Evolutionary conservation across 2,329 filamentous ascomycete genomes (phyloP).

Genomic region (Fusarium buharicum): DNA sequence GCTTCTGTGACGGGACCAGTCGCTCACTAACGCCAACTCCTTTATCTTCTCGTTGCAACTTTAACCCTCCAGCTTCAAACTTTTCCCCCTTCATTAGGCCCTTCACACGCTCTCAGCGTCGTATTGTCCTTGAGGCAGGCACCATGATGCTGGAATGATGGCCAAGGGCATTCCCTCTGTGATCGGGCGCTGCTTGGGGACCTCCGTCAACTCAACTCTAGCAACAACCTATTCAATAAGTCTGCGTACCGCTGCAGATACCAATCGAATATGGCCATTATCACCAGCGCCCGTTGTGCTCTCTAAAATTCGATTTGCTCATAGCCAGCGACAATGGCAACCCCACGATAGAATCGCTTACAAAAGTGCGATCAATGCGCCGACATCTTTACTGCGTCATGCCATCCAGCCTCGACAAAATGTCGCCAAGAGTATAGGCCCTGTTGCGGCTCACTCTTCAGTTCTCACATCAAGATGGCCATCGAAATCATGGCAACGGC

Average conservation of each 20-base stretch:
- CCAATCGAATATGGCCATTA: conserved; percentile 19
- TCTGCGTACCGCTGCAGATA: conserved; percentile 29
- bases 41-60: conserved; percentile 13
- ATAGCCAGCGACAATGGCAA: conserved; percentile 21
- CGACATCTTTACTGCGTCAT: conserved; percentile 9
- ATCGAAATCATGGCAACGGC: conserved; percentile 17
- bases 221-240: conserved; percentile 37
- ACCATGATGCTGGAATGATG: conserved; percentile 56
- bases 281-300: conserved; percentile 12
- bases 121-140: conserved; percentile 42
- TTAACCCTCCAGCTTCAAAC: conserved; percentile 11
- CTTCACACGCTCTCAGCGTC: conserved; percentile 29
- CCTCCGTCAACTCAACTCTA: conserved; percentile 40
- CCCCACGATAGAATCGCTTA: conserved; percentile 7
- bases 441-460: conserved; percentile 9
- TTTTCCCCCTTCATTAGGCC: conserved; percentile 2
- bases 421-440: conserved; percentile 13
- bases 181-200: conserved; percentile 50
- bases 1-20: conserved; percentile 36
- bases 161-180: conserved; percentile 54
- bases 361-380: conserved; percentile 6
- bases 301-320: conserved; percentile 14
- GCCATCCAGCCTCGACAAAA: conserved; percentile 5
- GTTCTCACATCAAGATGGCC: conserved; percentile 5
- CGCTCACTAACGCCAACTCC: conserved; percentile 34